Evolutionary conservation across 2,329 filamentous ascomycete genomes (phyloP).

Genomic region (Aspergillus sp.): DNA sequence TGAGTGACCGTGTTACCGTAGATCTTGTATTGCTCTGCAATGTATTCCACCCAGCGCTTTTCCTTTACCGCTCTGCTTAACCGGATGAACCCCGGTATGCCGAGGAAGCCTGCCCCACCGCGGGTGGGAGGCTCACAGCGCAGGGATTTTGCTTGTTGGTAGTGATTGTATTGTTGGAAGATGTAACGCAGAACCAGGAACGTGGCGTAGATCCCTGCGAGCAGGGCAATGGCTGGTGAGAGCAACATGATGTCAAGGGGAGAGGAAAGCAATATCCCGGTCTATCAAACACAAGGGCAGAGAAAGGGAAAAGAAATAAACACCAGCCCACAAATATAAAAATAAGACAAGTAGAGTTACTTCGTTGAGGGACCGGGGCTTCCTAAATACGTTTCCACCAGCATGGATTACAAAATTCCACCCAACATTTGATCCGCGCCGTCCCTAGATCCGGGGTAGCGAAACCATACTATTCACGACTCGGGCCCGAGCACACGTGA

Average conservation of each 20-base stretch:
- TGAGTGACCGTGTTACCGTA: slow-evolving; percentile 21
- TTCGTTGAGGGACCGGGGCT: background rate
- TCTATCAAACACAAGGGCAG: no score
- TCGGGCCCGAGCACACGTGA: background rate
- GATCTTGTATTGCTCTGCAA: slow-evolving; percentile 16
- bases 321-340: background rate
- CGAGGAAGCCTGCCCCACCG: slow-evolving; percentile 12
- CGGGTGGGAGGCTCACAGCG: slow-evolving; percentile 15
- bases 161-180: slow-evolving; percentile 14
- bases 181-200: slow-evolving; percentile 17
- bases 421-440: background rate
- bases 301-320: background rate
- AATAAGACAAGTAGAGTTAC: background rate
- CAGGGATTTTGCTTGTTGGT: slow-evolving; percentile 18
- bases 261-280: no score
- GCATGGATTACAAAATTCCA: background rate
- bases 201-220: slow-evolving; percentile 13
- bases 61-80: slow-evolving; percentile 18
- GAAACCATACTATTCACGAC: background rate
- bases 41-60: slow-evolving; percentile 23
- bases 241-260: slow-evolving; percentile 14
- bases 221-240: slow-evolving; percentile 10
- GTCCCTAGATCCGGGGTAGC: background rate
- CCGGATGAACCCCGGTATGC: slow-evolving; percentile 18
- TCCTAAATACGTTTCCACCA: background rate